Percentiles rank a stretch among this genome's conserved stretches.
phyloP scores from a whole-genome alignment of 345 rosid species.

The Ceriops zippeliana region DNA sequence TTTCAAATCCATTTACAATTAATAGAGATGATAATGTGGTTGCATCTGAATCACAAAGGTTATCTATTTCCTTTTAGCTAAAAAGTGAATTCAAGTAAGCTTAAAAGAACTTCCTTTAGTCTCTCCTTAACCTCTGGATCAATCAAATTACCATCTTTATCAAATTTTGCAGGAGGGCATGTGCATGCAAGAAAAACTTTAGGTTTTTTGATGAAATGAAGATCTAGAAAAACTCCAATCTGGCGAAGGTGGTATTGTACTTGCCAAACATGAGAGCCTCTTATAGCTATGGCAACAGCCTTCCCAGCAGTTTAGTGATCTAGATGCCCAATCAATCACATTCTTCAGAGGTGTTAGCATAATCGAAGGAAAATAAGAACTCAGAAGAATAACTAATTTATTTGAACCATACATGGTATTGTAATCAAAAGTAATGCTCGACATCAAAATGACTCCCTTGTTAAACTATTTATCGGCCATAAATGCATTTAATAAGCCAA shows the following conservation, averaged over 20 bases:
- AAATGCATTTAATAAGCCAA: too few relatives aligned
- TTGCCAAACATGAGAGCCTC: constrained; percentile 58
- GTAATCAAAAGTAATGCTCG: too few relatives aligned
- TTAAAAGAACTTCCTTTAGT: constrained; percentile 48
- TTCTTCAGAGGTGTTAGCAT: constrained; percentile 75
- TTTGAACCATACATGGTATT: too few relatives aligned
- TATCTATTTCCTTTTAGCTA: constrained; percentile 39
- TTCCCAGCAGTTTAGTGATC: constrained; percentile 85
- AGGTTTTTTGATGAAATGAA: constrained; percentile 87
- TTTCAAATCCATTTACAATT: too few relatives aligned
- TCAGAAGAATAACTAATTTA: neutral
- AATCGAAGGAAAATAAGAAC: neutral
- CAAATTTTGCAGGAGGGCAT: constrained; percentile 74
- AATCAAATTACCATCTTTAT: constrained; percentile 58
- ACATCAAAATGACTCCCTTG: too few relatives aligned
- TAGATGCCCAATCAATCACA: constrained; percentile 88
- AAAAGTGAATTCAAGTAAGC: constrained; percentile 55
- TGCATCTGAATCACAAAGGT: too few relatives aligned
- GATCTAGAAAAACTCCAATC: constrained; percentile 69
- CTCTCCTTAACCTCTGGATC: constrained; percentile 47
- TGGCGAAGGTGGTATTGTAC: constrained; percentile 80
- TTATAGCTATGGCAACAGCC: constrained; percentile 74
- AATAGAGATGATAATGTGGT: too few relatives aligned
- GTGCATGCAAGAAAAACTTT: constrained; percentile 69
- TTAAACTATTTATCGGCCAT: too few relatives aligned